phyloP scores from a whole-genome alignment of 73 alveolate genomes.

The Breviolum minutum region DNA sequence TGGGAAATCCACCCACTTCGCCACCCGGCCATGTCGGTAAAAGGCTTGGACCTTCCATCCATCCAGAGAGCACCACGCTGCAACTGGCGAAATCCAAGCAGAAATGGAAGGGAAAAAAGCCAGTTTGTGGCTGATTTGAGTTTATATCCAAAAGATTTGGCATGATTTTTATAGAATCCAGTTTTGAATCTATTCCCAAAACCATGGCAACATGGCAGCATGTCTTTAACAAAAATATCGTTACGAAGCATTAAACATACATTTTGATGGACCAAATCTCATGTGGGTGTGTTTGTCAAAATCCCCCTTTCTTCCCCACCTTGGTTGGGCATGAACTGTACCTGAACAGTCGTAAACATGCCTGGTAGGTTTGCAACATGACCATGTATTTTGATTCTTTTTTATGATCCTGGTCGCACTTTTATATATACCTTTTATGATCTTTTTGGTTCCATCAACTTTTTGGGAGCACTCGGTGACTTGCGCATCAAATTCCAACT shows the following conservation, averaged over 20 bases:
- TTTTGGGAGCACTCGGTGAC: conserved; percentile 24
- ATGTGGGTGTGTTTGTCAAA: background rate
- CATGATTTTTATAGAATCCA: background rate
- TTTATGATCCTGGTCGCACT: background rate
- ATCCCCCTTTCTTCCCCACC: background rate
- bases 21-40: background rate
- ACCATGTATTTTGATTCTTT: background rate
- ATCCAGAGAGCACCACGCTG: conserved; percentile 38
- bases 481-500: conserved; percentile 19
- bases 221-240: background rate
- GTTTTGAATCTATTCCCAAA: background rate
- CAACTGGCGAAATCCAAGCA: background rate
- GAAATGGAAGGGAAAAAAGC: background rate
- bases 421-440: background rate
- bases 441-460: background rate
- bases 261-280: background rate
- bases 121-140: background rate
- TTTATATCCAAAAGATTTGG: background rate
- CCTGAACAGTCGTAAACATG: background rate
- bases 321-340: conserved; percentile 25
- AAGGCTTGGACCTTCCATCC: conserved; percentile 32
- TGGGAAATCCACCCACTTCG: background rate
- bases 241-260: background rate
- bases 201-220: background rate
- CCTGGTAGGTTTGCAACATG: too few relatives aligned